A percentile compares a stretch with the other conserved stretches of the same genome.
Evolutionary conservation across 2,329 filamentous ascomycete genomes (phyloP).

Genomic region (Trichophaea hybrida): DNA sequence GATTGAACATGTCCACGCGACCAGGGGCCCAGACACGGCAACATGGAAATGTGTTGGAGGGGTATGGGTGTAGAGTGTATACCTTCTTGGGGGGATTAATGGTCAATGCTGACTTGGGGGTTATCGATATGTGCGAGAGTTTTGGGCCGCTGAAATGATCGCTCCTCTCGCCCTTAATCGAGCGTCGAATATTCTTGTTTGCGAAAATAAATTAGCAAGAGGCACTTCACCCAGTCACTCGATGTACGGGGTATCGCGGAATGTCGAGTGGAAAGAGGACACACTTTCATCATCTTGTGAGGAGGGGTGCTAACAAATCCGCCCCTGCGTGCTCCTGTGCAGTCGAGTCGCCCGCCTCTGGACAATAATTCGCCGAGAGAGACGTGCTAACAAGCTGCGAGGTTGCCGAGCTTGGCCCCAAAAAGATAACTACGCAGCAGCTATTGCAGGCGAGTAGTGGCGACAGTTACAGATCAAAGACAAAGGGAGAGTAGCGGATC

Average conservation of each 20-base stretch:
- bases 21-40: not conserved
- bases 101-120: slow-evolving; percentile 71
- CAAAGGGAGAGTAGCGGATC: no score
- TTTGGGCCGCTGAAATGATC: slow-evolving; percentile 36
- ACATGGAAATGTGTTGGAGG: not conserved
- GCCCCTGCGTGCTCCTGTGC: not conserved
- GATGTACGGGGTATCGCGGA: not conserved
- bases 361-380: not conserved
- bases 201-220: not conserved
- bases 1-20: not conserved
- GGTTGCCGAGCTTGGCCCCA: not conserved
- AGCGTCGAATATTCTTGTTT: slow-evolving; percentile 61
- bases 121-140: slow-evolving; percentile 59
- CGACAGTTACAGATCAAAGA: no score
- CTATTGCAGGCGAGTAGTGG: not conserved
- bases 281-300: slow-evolving; percentile 4
- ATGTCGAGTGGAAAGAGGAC: not conserved
- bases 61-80: slow-evolving; percentile 26
- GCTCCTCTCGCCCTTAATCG: slow-evolving; percentile 78
- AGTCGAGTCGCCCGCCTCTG: not conserved
- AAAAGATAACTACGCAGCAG: not conserved
- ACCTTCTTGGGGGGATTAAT: slow-evolving; percentile 92
- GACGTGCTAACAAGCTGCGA: not conserved
- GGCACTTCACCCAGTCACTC: not conserved
- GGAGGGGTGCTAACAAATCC: not conserved